Evolutionary conservation across 2,329 filamentous ascomycete species (phyloP).

Genomic region (Xylariomycetidae sp.): DNA sequence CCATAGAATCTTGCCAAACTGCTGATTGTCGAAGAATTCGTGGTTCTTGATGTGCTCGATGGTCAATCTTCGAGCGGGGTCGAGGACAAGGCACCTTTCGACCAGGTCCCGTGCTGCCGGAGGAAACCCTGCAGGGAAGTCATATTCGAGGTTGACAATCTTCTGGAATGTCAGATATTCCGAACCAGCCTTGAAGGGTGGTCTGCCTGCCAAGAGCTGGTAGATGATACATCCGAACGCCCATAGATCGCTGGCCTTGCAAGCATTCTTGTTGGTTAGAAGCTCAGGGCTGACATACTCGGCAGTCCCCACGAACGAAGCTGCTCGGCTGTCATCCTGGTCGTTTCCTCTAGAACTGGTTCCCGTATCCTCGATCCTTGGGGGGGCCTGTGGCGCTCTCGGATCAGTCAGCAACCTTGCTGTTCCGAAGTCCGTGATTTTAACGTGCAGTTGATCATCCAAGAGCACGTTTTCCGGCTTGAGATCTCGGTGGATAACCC

Average conservation of each 20-base stretch:
- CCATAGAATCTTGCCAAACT: constrained; percentile 82
- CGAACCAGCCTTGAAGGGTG: constrained; percentile 91
- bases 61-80: constrained; percentile 75
- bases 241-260: constrained; percentile 97
- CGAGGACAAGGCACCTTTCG: constrained; percentile 82
- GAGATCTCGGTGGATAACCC: constrained; percentile 92
- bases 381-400: constrained; percentile 38
- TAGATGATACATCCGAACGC: constrained; percentile 98
- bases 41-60: constrained; percentile 97
- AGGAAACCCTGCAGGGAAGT: constrained; percentile 86
- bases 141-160: constrained; percentile 89
- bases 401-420: constrained; percentile 78
- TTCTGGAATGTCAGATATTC: constrained; percentile 98
- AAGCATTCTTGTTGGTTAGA: constrained; percentile 93
- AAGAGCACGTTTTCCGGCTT: constrained; percentile 96
- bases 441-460: constrained; percentile 94
- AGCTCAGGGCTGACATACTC: constrained; percentile 98
- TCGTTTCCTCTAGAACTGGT: constrained; percentile 30
- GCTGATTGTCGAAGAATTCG: constrained; percentile 84
- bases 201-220: constrained; percentile 88
- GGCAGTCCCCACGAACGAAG: constrained; percentile 94
- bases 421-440: constrained; percentile 97
- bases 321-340: constrained; percentile 65
- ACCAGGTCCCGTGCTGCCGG: constrained; percentile 80
- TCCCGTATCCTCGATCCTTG: constrained; percentile 30